Evolutionary conservation across 805 yeast genomes (phyloP).

Genomic region (Candida odintsovae): DNA sequence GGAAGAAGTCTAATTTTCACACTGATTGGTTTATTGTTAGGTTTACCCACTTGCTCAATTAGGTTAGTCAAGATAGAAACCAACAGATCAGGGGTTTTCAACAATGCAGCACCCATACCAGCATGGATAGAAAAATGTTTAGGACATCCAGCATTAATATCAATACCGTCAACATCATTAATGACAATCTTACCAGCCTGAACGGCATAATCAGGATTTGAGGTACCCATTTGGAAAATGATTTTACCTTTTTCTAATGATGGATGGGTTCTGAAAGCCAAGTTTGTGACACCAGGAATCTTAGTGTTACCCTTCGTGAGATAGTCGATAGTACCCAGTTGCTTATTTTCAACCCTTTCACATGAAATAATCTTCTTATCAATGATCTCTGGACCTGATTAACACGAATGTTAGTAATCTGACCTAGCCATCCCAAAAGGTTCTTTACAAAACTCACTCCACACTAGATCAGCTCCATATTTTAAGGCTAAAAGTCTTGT

Average conservation of each 20-base stretch:
- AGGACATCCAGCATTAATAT: conserved; percentile 95
- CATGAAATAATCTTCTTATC: conserved; percentile 79
- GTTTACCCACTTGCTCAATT: conserved; percentile 77
- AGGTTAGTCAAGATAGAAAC: conserved; percentile 61
- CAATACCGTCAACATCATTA: conserved; percentile 86
- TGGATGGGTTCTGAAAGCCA: conserved; percentile 73
- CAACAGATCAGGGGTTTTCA: conserved; percentile 74
- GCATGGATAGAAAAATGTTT: conserved; percentile 91
- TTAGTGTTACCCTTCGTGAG: conserved; percentile 36
- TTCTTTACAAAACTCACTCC: conserved; percentile 42
- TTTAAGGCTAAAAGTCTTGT: conserved; percentile 72
- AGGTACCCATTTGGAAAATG: conserved; percentile 88
- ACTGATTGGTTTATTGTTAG: conserved; percentile 73
- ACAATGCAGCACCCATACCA: conserved; percentile 96
- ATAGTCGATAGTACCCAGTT: conserved; percentile 57
- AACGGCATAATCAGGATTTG: conserved; percentile 80
- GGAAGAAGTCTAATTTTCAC: conserved; percentile 84
- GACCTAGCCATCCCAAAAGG: neutral
- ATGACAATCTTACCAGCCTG: conserved; percentile 80
- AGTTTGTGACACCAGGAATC: conserved; percentile 41
- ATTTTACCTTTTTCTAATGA: conserved; percentile 55
- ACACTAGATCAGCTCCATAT: conserved; percentile 90
- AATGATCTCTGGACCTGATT: conserved; percentile 70
- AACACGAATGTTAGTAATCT: conserved; percentile 8
- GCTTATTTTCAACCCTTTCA: conserved; percentile 52